Base-by-base conservation (phyloP, 108 stramenopile species). In the Skeletonema costatum region DNA sequence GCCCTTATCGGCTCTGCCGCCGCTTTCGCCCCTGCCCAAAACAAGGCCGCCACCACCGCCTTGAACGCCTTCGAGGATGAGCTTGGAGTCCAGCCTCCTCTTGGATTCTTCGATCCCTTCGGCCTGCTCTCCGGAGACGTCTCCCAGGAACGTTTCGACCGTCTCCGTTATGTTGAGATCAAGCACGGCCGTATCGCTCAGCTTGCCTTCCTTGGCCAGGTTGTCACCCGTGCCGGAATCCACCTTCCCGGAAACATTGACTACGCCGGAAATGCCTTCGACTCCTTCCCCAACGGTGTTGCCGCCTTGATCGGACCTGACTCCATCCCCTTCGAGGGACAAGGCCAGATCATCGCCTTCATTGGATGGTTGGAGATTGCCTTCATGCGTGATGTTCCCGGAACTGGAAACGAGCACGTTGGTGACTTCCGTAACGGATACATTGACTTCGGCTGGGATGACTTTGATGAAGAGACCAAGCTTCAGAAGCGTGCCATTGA, bases 401-500 rank as follows among this genome's bases (percentile, higher is more conserved):
- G 41, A 35, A 44, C 71, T 25, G 61, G 68, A 19, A 85, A 82
- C 46, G 87, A 90, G 71, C 87, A 87, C 80, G 74, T 71, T 58
- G 89, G 89, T 74, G 91, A 92, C 80, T 92, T 92, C 88, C 91
- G 91, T 66, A 92, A 92, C 84, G 91, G 85, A 56, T 62, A 48
- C 83, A 76, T 91, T 61, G 90, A 91, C 85, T 87, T 85, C 77
- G 90, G 90, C 60, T 91, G 90, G 90, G 90, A 91, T 51, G 65
- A 73, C 71, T 90, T 90, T 69, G 81, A 78, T 64, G 90, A 87
- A 60, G 88, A 91, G 78, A 78, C 75, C 74, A 87, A 91, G 88
- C 73, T 87, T 51, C 73, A 80, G 66, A 97, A 97, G 92, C 89
- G 91, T 68, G 87, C 88, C 66, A 92, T 96, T 80, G 96, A 97